Percentiles rank a stretch among this genome's conserved stretches.
These are phyloP conservation scores for Eutrema yunnanense DNA, from an alignment of 345 rosid species.

Conservation along the genomic window DNA sequence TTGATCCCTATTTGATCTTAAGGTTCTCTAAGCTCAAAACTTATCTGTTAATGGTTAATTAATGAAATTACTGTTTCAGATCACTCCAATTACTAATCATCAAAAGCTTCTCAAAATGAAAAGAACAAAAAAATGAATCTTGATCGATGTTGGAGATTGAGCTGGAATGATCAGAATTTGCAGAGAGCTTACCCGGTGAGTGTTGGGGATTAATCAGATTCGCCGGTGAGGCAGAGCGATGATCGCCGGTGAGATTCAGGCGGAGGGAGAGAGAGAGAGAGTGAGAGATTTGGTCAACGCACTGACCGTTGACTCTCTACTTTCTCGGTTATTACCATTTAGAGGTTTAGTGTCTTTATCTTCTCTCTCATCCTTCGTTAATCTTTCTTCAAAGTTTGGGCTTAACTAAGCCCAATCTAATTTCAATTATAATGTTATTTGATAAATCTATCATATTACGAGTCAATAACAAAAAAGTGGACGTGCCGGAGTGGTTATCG, in stretches of 20 bases:
- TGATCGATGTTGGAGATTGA: constrained; percentile 12
- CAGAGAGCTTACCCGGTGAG: constrained; percentile 11
- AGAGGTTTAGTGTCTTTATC: not conserved
- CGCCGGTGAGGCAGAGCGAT: constrained; percentile 4
- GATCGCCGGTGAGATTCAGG: constrained; percentile 24
- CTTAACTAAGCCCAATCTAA: constrained; percentile 4
- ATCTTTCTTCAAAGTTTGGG: not conserved
- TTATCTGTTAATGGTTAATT: not conserved
- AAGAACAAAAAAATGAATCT: not conserved
- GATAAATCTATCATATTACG: too few relatives aligned
- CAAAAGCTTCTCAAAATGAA: not conserved
- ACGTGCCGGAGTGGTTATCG: constrained; percentile 47
- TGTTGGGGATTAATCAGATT: not conserved
- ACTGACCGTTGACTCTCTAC: constrained; percentile 26
- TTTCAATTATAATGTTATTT: not conserved
- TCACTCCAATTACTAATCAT: not conserved
- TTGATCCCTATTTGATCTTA: not conserved
- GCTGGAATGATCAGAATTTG: constrained; percentile 3
- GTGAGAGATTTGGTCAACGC: constrained; percentile 27
- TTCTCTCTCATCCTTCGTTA: not conserved
- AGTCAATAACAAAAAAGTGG: not conserved
- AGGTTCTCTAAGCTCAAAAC: not conserved
- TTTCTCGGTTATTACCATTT: constrained; percentile 19
- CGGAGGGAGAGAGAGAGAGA: not conserved
- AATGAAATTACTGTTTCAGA: not conserved